These are phyloP conservation scores for Pseudozyma hubeiensis DNA, from an alignment of 1,284 basidiomycete species.

Conservation along the genomic window DNA sequence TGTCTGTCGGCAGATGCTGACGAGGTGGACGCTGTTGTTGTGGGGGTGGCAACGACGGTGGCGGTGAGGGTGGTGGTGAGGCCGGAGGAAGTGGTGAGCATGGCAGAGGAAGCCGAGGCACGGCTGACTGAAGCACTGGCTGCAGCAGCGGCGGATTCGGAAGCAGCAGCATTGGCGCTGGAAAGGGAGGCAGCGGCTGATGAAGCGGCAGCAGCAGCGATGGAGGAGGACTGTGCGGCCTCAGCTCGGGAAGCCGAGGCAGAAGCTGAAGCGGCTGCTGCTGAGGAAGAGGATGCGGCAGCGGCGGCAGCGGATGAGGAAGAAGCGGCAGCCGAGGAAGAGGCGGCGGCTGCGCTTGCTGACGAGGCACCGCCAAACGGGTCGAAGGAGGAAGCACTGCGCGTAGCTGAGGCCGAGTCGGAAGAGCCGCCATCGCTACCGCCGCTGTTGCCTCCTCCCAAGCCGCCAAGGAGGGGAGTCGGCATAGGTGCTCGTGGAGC, in stretches of 20 bases:
- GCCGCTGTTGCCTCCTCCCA: slow-evolving; percentile 3
- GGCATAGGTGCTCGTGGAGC: slow-evolving; percentile 17
- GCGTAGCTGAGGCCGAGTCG: slow-evolving; percentile 12
- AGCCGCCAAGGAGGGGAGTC: background rate
- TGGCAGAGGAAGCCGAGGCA: slow-evolving; percentile 19
- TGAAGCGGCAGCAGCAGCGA: slow-evolving; percentile 23
- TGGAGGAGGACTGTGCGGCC: slow-evolving; percentile 31
- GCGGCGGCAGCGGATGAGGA: slow-evolving; percentile 32
- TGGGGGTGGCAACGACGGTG: slow-evolving; percentile 24
- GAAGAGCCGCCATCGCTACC: slow-evolving; percentile 1
- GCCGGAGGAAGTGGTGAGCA: slow-evolving; percentile 23
- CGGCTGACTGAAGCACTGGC: slow-evolving; percentile 23
- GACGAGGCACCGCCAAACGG: slow-evolving; percentile 13
- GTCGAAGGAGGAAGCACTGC: slow-evolving; percentile 14
- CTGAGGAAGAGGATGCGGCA: slow-evolving; percentile 15
- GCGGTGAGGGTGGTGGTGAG: slow-evolving; percentile 34
- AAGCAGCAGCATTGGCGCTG: slow-evolving; percentile 16
- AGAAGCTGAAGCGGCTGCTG: slow-evolving; percentile 30
- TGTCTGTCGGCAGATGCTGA: slow-evolving; percentile 9
- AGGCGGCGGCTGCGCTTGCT: slow-evolving; percentile 4
- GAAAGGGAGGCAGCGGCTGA: slow-evolving; percentile 32
- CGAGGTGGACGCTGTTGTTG: slow-evolving; percentile 8
- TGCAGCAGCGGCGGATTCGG: slow-evolving; percentile 15
- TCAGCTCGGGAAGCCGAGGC: slow-evolving; percentile 26
- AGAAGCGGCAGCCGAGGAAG: slow-evolving; percentile 13